Evolutionary conservation across 345 rosid genomes (phyloP), one percentile per base, ranked within the genome.

Genomic region (Lepidium africanum): DNA sequence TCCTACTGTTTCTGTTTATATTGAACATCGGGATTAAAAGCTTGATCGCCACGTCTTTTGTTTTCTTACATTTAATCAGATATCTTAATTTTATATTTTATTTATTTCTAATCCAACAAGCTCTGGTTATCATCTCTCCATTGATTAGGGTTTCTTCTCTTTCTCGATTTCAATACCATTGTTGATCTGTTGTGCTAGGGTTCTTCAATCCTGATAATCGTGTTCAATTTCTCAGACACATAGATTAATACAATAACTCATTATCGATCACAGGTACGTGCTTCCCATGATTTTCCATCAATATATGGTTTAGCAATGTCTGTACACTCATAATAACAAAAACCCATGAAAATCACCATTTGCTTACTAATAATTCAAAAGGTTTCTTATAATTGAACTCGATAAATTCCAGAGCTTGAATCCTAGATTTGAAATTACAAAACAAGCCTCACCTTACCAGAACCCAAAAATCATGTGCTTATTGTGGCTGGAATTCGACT

Each of bases 211-310:
- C 50, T 38, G 59, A 49, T 49, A 17, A 56, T 72, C 97, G 90
- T 16, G 17, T 36, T 15, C 16, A 70, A 53, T n/a, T 54, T 43
- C 14, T 37, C 11, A 51, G 8, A 23, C 21, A 59, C 48, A 45
- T 0, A 46, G 55, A 43, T 35, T 16, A 40, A 35, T 2, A 52
- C 1, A 55, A 49, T 77, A 88, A 97, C 98, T 90, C 96, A 43
- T 93, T 93, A 79, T 93, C 98, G 27, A 93, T 93, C 21, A 93
- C 96, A 12, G 97, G 95, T 64, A 94, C 86, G 25, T 87, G 88
- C 76, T 94, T 94, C 69, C 99, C 97, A 69, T 91, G 96, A 65
- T 87, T 81, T 45, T 89, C 96, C 17, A 92, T 94, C 86, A 91
- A 74, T 16, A 88, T 94, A 73, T 89, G 97, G 76, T 94, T 94